Conservation (phyloP, 345 rosid genomes). For the Gossypium longicalyx region DNA sequence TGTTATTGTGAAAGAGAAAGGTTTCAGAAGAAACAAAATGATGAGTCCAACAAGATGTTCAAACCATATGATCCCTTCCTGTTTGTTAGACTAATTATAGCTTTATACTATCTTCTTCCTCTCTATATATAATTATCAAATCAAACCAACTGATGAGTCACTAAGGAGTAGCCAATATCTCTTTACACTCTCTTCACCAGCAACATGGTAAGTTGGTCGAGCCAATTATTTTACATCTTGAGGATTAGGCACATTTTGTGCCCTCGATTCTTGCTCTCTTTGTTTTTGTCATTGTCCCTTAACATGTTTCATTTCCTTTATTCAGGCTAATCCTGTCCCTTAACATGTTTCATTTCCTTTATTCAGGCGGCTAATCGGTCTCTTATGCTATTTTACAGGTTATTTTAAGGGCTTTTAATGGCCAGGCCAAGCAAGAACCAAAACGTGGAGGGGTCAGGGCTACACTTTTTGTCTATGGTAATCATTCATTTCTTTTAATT, state of each 20-base stretch:
- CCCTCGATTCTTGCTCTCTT: no score
- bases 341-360: background rate
- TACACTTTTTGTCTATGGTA: constrained; percentile 49
- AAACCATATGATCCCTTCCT: no score
- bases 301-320: background rate
- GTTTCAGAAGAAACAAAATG: no score
- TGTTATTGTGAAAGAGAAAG: no score
- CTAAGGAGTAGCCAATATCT: background rate
- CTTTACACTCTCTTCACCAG: background rate
- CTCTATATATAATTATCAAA: constrained; percentile 1
- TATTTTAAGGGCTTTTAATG: constrained; percentile 23
- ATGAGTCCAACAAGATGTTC: no score
- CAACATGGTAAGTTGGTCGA: constrained; percentile 29
- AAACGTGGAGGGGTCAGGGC: constrained; percentile 47
- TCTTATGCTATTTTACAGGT: constrained; percentile 15
- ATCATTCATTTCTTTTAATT: background rate
- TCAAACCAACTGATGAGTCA: background rate
- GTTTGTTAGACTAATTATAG: background rate
- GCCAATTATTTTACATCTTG: background rate
- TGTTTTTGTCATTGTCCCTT: no score
- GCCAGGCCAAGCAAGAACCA: constrained; percentile 22
- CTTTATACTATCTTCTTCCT: background rate
- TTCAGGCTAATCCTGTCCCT: background rate
- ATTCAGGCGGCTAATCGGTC: background rate
- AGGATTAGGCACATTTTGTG: no score